A percentile compares a stretch with the other conserved stretches of the same genome.
These are phyloP conservation scores for Thuja plicata DNA, from an alignment of 83 land plant genomes.

Conservation along the genomic window DNA sequence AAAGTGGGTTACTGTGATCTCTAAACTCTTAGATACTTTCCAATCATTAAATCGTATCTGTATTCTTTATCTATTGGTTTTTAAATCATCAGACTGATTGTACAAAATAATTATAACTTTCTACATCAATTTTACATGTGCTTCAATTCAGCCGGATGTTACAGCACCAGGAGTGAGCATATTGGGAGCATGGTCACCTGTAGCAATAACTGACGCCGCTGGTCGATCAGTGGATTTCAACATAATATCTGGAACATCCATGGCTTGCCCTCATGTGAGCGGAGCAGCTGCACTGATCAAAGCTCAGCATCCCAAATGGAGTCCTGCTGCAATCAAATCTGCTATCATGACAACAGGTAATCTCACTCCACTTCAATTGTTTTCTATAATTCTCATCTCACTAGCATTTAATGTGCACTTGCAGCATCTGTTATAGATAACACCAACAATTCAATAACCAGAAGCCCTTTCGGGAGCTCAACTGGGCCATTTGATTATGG, in stretches of 20 bases:
- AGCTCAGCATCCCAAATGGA: conserved; percentile 38
- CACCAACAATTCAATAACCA: conserved; percentile 8
- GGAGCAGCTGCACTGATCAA: conserved; percentile 42
- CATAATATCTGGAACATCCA: conserved; percentile 48
- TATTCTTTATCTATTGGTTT: too few relatives aligned
- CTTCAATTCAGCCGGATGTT: conserved; percentile 43
- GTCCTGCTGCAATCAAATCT: conserved; percentile 44
- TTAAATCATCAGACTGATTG: too few relatives aligned
- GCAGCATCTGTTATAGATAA: conserved; percentile 37
- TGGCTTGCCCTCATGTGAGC: conserved; percentile 47
- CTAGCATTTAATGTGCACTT: neutral
- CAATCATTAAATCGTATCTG: too few relatives aligned
- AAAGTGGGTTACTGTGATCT: conserved; percentile 18
- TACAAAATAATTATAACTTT: too few relatives aligned
- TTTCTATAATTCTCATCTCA: too few relatives aligned
- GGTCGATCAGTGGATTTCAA: conserved; percentile 31
- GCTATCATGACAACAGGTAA: conserved; percentile 62
- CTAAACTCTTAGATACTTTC: too few relatives aligned
- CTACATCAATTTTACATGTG: too few relatives aligned
- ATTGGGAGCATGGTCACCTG: conserved; percentile 55
- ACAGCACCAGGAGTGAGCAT: conserved; percentile 53
- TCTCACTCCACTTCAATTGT: too few relatives aligned
- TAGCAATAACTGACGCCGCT: conserved; percentile 15
- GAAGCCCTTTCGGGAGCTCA: conserved; percentile 19
- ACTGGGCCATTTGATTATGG: conserved; percentile 55